Base-by-base conservation (phyloP, 768 basidiomycete species). In the Amanita molliuscula region DNA sequence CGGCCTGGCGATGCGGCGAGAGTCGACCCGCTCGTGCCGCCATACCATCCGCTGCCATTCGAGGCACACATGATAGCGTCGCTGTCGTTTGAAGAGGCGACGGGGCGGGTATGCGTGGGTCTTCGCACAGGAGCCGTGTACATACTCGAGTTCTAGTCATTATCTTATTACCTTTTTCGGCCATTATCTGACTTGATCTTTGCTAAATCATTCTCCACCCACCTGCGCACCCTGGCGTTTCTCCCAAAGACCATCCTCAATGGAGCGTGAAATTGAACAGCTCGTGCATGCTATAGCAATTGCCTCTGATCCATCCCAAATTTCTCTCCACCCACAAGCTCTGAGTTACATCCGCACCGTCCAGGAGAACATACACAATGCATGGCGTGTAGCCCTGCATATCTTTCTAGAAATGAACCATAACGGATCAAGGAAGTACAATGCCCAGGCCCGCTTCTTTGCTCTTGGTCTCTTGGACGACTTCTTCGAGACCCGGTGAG, bases 261-360 rank as follows among this genome's bases (percentile, higher is more conserved):
- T 88, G 88, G 82, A 88, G 33, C 80, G 78, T 60, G 81, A 86
- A 69, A 73, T 84, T 58, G 78, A 84, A 56, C 84, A 79, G 62
- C 73, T 88, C 55, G 80, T 87, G 15, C 85, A 84, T 67, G 93
- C 93, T 43, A 91, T 94, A 66, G 70, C 77, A 61, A 84, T 95
- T 68, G 93, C 92, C 45, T 86, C 86, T 53, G 84, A 92, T 70
- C 85, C 84, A 48, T 69, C 73, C 11, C 85, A 82, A 64, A 71
- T 69, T 49, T 63, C 76, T 23, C 67, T 95, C 29, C 88, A 93
- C 66, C 84, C 82, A 52, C 84, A 94, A 64, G 94, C 94, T 29
- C 72, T 96, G 57, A 80, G 84, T 50, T 97, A 87, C 64, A 72
- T 97, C 28, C 75, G 79, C 25, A 78, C 74, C 50, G 73, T 96